Evolutionary conservation across 768 basidiomycete genomes (phyloP).

Genomic region (Pulveroboletus sp.): DNA sequence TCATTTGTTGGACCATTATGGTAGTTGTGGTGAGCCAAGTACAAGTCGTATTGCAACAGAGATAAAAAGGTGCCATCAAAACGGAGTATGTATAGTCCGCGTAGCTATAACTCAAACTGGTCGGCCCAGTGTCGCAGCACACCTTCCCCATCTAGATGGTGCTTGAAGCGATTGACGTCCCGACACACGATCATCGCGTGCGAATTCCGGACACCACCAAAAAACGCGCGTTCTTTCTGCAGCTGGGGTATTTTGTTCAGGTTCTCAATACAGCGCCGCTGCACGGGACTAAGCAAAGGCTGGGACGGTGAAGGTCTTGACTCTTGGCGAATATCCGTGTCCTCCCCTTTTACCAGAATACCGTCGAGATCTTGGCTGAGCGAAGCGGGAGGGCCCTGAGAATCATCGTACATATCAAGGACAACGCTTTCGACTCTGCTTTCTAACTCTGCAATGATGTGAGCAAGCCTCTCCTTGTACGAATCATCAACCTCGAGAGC

Average conservation of each 20-base stretch:
- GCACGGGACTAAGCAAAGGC: conserved; percentile 52
- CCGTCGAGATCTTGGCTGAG: conserved; percentile 1
- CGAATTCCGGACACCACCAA: conserved; percentile 56
- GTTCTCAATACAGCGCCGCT: conserved; percentile 53
- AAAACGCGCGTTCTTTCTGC: conserved; percentile 68
- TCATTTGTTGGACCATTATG: too few relatives aligned
- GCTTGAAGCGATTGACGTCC: conserved; percentile 57
- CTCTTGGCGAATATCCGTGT: neutral
- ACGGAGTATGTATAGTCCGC: neutral
- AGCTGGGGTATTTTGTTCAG: conserved; percentile 68
- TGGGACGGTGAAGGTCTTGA: conserved; percentile 26
- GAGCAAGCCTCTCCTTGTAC: conserved; percentile 48
- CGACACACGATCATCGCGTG: conserved; percentile 73
- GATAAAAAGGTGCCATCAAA: neutral
- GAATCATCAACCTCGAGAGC: conserved; percentile 57
- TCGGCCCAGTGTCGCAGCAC: conserved; percentile 73
- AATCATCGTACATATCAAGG: conserved; percentile 55
- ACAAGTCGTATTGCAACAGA: neutral
- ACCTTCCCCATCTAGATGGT: conserved; percentile 59
- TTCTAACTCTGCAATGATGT: conserved; percentile 59
- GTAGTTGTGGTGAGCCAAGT: too few relatives aligned
- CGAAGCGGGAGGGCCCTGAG: conserved; percentile 25
- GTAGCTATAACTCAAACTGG: conserved; percentile 45
- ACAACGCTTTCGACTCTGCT: conserved; percentile 58
- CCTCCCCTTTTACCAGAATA: neutral